These are phyloP conservation scores for Aspergillus indologenus DNA, from an alignment of 495 filamentous ascomycete species.

Conservation along the genomic window DNA sequence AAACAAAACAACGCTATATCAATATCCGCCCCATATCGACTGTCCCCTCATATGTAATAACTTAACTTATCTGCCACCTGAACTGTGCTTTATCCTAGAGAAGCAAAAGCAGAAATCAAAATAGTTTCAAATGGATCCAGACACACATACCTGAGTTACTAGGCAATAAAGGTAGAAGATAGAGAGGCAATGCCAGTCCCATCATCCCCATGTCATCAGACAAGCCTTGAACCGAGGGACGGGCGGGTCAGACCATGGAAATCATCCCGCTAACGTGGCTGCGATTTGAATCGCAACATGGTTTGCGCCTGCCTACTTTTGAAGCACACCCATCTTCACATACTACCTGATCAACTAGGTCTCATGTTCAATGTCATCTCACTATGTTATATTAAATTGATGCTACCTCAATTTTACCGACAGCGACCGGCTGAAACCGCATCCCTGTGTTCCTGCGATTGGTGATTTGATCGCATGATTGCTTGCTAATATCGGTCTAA, in stretches of 20 bases:
- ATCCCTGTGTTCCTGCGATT: background rate
- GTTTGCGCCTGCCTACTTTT: background rate
- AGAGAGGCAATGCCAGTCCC: background rate
- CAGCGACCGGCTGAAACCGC: background rate
- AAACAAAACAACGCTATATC: background rate
- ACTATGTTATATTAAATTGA: background rate
- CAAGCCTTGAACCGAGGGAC: conserved; percentile 1
- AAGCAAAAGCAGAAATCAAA: background rate
- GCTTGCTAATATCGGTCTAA: background rate
- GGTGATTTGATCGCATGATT: background rate
- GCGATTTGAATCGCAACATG: conserved; percentile 10
- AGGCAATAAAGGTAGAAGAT: no score
- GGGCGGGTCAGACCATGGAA: conserved; percentile 13
- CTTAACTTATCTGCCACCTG: background rate
- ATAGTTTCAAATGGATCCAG: background rate
- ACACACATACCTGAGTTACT: no score
- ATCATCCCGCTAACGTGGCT: conserved; percentile 13
- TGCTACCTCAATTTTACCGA: background rate
- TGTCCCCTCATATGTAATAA: no score
- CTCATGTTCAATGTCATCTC: background rate
- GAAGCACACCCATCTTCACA: no score
- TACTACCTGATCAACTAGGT: background rate
- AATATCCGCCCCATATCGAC: background rate
- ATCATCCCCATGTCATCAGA: conserved; percentile 4
- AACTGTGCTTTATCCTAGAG: background rate